phyloP scores from a whole-genome alignment of 495 filamentous ascomycete genomes.

The Penicillium herquei region DNA sequence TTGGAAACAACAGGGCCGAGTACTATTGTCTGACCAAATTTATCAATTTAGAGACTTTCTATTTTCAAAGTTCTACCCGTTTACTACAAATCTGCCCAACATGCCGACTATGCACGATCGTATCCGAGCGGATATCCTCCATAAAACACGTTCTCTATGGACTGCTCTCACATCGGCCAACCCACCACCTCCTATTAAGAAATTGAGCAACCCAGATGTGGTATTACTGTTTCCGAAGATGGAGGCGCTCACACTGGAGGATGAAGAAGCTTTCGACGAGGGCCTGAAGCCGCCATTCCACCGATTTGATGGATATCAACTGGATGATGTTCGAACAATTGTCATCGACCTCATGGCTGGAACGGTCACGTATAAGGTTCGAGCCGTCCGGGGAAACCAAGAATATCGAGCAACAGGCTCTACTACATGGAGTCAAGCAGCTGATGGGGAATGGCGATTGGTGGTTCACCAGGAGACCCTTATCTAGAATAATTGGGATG shows the following conservation, averaged over 20 bases:
- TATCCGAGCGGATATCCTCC: conserved; percentile 41
- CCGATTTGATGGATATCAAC: conserved; percentile 41
- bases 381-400: conserved; percentile 25
- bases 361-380: conserved; percentile 37
- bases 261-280: conserved; percentile 24
- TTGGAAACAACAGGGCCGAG: not conserved
- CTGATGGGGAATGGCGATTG: conserved; percentile 46
- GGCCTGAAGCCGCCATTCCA: conserved; percentile 41
- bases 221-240: conserved; percentile 41
- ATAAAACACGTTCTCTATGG: conserved; percentile 43
- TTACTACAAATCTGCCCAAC: conserved; percentile 1
- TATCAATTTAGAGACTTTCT: conserved; percentile 5
- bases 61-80: not conserved
- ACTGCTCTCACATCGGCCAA: conserved; percentile 44
- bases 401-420: conserved; percentile 34
- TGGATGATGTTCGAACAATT: conserved; percentile 39
- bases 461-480: conserved; percentile 40
- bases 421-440: conserved; percentile 45
- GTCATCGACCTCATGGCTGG: conserved; percentile 49
- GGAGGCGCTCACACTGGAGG: conserved; percentile 33
- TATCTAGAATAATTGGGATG: conserved; percentile 12
- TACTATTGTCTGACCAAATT: not conserved
- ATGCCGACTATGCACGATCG: conserved; percentile 49
- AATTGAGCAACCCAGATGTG: conserved; percentile 35
- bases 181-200: conserved; percentile 38